Percentiles rank a stretch among this genome's conserved stretches.
These are phyloP conservation scores for Fusarium sp. DNA, from an alignment of 2,329 filamentous ascomycete genomes.

Conservation along the genomic window DNA sequence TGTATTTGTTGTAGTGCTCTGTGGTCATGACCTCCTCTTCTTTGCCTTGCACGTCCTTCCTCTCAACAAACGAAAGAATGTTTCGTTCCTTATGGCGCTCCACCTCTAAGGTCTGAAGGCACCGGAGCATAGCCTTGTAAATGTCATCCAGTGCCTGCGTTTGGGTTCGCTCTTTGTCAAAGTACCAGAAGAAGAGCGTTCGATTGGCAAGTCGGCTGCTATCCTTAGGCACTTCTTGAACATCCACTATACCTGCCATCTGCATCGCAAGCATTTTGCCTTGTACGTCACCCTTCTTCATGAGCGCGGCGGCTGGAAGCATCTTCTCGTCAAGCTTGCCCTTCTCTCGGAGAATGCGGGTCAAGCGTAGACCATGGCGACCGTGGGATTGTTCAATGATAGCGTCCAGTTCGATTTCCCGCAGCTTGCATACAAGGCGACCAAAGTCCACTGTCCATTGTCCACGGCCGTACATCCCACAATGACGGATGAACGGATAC, in stretches of 20 bases:
- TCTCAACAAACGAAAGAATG: constrained; percentile 82
- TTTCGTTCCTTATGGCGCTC: constrained; percentile 78
- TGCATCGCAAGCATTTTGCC: constrained; percentile 87
- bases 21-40: constrained; percentile 83
- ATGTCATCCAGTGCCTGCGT: constrained; percentile 79
- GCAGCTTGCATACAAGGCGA: constrained; percentile 75
- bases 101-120: constrained; percentile 80
- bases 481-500: constrained; percentile 74
- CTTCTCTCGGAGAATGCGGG: constrained; percentile 84
- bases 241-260: constrained; percentile 84
- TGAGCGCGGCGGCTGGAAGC: constrained; percentile 80
- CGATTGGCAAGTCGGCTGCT: constrained; percentile 82
- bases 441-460: constrained; percentile 88
- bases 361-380: constrained; percentile 79
- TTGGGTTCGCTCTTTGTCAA: constrained; percentile 78
- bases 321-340: constrained; percentile 97
- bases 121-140: constrained; percentile 90
- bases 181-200: constrained; percentile 93
- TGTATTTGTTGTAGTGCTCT: constrained; percentile 74
- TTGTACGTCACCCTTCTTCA: constrained; percentile 87
- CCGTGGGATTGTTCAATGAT: constrained; percentile 83
- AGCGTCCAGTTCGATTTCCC: constrained; percentile 82
- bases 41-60: constrained; percentile 85
- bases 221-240: constrained; percentile 94
- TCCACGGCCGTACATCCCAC: constrained; percentile 69